Base-by-base conservation (phyloP, 1,284 basidiomycete genomes). In the Apiotrichum brassicae region DNA sequence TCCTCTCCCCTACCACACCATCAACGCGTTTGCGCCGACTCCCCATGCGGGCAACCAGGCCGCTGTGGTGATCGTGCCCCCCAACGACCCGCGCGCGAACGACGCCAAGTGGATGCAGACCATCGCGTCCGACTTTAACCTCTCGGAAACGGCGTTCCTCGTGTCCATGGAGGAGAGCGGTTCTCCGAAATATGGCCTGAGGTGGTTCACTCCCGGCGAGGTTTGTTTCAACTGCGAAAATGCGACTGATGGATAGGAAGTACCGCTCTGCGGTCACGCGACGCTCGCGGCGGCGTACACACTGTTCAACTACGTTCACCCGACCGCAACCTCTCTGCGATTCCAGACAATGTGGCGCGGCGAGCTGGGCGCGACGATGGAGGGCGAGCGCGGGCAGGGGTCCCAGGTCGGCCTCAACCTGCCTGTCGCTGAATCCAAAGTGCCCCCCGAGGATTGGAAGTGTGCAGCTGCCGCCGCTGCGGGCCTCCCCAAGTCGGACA, bases 321-420 rank as follows among this genome's bases (percentile, higher is more conserved):
- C 66, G 0, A 3, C 33, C 0, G 46, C 56, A 1, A 24, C 41
- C 1, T 19, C 41, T 6, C 48, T 70, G 25, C 37, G 41, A 12
- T 65, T 68, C 51, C n/a, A 59, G 37, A 68, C 63, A 11, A 50
- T 54, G n/a, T 64, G 44, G 43, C 48, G 59, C 18, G 68, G 66
- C n/a, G 46, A 38, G 11, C 62, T 70, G 14, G 34, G 41, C 20
- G 65, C 65, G 9, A 49, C 42, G 20, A 51, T 43, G 13, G 56
- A 52, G 45, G 38, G 50, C 37, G 49, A 32, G 22, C 24, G 30
- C 9, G 54, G 47, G 1, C 50, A 53, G 46, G 51, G 55, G 16
- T 28, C 49, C 13, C 26, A 23, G 26, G 64, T 78, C 74, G 49
- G 87, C 78, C 76, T 97, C 88, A 38, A 95, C 90, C 75, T 97